Conservation (phyloP, 331 rosid genomes). For the Malus hybrid region DNA sequence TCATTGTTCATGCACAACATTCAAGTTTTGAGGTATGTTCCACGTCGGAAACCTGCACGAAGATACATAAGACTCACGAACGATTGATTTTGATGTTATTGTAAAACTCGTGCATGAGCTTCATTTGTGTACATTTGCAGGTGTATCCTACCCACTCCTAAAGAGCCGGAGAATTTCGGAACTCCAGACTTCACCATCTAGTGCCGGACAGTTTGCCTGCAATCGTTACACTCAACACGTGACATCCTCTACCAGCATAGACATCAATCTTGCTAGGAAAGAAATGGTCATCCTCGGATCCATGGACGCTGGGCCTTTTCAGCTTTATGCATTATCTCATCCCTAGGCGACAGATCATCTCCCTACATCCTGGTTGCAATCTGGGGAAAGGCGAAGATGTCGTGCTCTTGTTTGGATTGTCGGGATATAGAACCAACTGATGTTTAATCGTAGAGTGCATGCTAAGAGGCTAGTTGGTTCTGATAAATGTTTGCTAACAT, state of each 20-base stretch:
- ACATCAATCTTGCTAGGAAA: constrained; percentile 75
- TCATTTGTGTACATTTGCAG: constrained; percentile 17
- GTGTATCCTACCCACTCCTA: constrained; percentile 77
- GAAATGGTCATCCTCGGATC: constrained; percentile 99
- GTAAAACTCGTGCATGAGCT: too few relatives aligned
- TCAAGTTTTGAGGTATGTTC: constrained; percentile 34
- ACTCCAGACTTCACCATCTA: constrained; percentile 90
- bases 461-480: neutral
- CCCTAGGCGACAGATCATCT: constrained; percentile 77
- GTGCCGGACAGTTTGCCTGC: constrained; percentile 87
- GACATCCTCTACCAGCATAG: constrained; percentile 95
- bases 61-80: too few relatives aligned
- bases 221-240: constrained; percentile 85
- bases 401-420: constrained; percentile 91
- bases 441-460: neutral
- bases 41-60: neutral
- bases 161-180: constrained; percentile 82
- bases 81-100: too few relatives aligned
- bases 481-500: neutral
- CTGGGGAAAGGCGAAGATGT: constrained; percentile 79
- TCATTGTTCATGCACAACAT: constrained; percentile 96
- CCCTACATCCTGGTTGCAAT: constrained; percentile 86
- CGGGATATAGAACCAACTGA: constrained; percentile 31
- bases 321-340: constrained; percentile 91
- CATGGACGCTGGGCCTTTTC: constrained; percentile 89